Base-by-base conservation (phyloP, 768 basidiomycete species). In the Lactarius sp. region DNA sequence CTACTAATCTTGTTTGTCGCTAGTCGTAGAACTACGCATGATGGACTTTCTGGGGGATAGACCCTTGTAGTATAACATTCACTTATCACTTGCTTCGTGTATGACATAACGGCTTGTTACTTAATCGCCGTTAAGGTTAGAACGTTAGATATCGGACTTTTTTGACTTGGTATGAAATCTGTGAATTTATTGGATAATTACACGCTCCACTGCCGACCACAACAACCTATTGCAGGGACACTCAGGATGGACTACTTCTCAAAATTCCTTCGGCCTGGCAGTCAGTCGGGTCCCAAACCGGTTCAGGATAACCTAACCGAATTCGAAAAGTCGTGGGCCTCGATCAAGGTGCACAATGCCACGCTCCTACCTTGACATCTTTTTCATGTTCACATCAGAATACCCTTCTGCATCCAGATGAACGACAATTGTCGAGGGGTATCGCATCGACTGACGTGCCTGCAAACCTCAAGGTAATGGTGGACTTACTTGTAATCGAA, bases 351-450 rank as follows among this genome's bases (percentile, higher is more conserved):
- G 51, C 51, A 75, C 36, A 13, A 39, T 55, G 36, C 22, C 50
- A 54, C 34, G 51, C 34, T 53, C 22, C 42, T 12, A 27, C 13
- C 34, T 27, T 33, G n/a, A 44, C 54, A n/a, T 47, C 54, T 54
- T 64, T 60, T 44, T 65, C 53, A 65, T 65, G 50, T 37, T 51
- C 56, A 49, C 34, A 33, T 20, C 68, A 95, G 94, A 84, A 84
- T 68, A 94, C 90, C 5, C 82, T 97, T n/a, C 76, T 83, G 53
- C 81, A 89, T 71, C 94, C 94, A 0, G 93, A 97, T 74, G 94
- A 97, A 77, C 81, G 94, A 46, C 93, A 95, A 73, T 74, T 97
- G 42, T 78, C 84, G 13, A 84, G 82, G 71, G 93, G 95, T 14
- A 94, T 95, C 70, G 76, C 77, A 56, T 85, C 85, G 12, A 97